These are phyloP conservation scores for Suillus spraguei DNA, from an alignment of 768 basidiomycete genomes.

Conservation along the genomic window DNA sequence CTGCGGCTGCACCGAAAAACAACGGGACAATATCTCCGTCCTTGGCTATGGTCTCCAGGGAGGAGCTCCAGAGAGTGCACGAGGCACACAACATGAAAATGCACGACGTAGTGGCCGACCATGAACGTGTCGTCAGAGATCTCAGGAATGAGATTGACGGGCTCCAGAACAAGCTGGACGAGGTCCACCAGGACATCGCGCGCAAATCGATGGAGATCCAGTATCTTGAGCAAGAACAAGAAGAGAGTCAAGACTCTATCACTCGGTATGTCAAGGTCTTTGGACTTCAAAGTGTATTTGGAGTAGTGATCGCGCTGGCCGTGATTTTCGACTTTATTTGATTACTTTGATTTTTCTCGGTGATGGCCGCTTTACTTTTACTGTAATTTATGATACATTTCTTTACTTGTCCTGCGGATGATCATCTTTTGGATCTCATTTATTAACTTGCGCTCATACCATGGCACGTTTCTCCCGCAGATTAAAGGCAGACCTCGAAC, in stretches of 20 bases:
- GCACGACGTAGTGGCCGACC: constrained; percentile 68
- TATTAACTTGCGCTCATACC: constrained; percentile 37
- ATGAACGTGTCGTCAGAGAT: constrained; percentile 57
- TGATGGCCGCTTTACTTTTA: constrained; percentile 15
- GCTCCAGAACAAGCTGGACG: constrained; percentile 48
- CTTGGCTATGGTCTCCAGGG: constrained; percentile 59
- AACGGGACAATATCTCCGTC: constrained; percentile 49
- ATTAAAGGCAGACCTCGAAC: constrained; percentile 68
- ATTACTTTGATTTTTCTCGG: constrained; percentile 15
- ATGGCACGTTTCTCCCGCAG: constrained; percentile 42
- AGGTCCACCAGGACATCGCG: constrained; percentile 60
- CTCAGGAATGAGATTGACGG: constrained; percentile 60
- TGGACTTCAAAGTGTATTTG: constrained; percentile 58
- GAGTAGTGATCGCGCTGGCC: constrained; percentile 53
- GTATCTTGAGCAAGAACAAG: constrained; percentile 78
- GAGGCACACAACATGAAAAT: constrained; percentile 86
- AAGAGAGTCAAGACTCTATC: constrained; percentile 74
- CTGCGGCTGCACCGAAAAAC: constrained; percentile 52
- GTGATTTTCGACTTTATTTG: constrained; percentile 56
- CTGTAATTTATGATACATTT: constrained; percentile 21
- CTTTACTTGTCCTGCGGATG: constrained; percentile 18
- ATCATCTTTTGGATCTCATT: constrained; percentile 33
- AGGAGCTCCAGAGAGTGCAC: constrained; percentile 76
- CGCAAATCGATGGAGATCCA: constrained; percentile 82
- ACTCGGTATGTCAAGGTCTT: constrained; percentile 75